Base-by-base conservation (phyloP, 2,329 filamentous ascomycete genomes). In the Talaromyces rugulosus region DNA sequence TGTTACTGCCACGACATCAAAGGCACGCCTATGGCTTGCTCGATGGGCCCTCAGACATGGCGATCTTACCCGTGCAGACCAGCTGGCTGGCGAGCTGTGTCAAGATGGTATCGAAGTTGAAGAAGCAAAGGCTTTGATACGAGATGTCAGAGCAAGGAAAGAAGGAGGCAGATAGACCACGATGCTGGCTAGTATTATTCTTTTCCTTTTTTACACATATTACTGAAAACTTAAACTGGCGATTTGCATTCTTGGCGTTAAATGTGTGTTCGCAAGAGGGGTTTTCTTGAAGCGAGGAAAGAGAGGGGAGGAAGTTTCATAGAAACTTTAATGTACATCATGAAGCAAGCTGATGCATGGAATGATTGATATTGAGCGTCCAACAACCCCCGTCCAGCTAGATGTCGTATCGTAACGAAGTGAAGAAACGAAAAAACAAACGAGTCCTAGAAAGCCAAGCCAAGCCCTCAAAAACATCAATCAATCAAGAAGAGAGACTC, bases 91-190 rank as follows among this genome's bases (percentile, higher is more conserved):
- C 64, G 95, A 99, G 77, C 80, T 99, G 53, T 97, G 93, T 73
- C 92, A 97, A 76, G 95, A 99, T 75, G 95, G 95, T 0, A 88
- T 96, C 30, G 95, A 98, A 76, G 92, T 98, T 2, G 95, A 99
- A 74, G 95, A 99, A 76, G 95, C 95, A 31, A 98, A 98, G 78
- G 92, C 92, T 3, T 80, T 98, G 68, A 90, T 96, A 64, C 85
- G 92, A 64, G 94, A 98, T 75, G 88, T 96, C 12, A 84, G 93
- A 67, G 89, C 89, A 4, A 85, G 90, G 66, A 83, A 92, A 75
- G 89, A 91, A 33, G 74, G 66, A 3, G 66, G 63, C 52, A 65
- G 58, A 31, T 69, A 62, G n/a, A 8, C 2, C 23, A 23, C 34
- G 14, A 36, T 5, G 12, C 1, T 4, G 34, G 33, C 33, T 9